phyloP scores from a whole-genome alignment of 108 stramenopile species.

The Nitzschia palea region DNA sequence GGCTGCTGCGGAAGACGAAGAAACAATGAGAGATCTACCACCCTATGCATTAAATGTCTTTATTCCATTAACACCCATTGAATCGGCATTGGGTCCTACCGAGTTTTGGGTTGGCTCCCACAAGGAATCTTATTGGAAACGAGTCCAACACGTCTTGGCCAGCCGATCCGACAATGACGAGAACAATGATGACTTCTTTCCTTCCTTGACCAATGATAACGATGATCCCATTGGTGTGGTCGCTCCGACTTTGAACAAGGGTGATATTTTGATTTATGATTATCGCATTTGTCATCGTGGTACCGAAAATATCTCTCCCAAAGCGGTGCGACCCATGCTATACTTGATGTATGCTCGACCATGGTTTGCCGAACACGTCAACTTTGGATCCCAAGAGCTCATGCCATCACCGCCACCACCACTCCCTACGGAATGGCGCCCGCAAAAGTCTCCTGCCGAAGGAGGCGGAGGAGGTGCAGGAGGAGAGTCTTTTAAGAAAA shows the following conservation, averaged over 20 bases:
- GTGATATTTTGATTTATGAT: constrained; percentile 59
- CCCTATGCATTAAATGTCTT: constrained; percentile 63
- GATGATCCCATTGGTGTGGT: constrained; percentile 18
- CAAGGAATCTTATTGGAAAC: constrained; percentile 3
- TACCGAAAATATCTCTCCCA: constrained; percentile 29
- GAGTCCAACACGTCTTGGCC: background rate
- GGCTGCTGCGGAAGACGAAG: background rate
- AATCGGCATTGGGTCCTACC: constrained; percentile 44
- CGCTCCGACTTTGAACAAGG: constrained; percentile 31
- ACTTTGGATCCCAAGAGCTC: constrained; percentile 47
- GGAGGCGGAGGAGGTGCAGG: too few relatives aligned
- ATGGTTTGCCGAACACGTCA: constrained; percentile 58
- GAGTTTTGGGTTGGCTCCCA: constrained; percentile 48
- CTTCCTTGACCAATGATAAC: background rate
- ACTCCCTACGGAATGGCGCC: too few relatives aligned
- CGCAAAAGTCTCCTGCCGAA: too few relatives aligned
- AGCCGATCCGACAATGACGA: background rate
- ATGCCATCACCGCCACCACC: too few relatives aligned
- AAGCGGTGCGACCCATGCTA: constrained; percentile 27
- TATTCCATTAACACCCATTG: constrained; percentile 36
- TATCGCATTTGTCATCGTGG: constrained; percentile 63
- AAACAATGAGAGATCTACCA: constrained; percentile 21
- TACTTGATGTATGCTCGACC: constrained; percentile 61
- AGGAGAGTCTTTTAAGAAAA: too few relatives aligned
- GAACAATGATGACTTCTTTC: background rate